Evolutionary conservation across 257 asterid genomes (phyloP).

Genomic region (Eucommia ulmoides): DNA sequence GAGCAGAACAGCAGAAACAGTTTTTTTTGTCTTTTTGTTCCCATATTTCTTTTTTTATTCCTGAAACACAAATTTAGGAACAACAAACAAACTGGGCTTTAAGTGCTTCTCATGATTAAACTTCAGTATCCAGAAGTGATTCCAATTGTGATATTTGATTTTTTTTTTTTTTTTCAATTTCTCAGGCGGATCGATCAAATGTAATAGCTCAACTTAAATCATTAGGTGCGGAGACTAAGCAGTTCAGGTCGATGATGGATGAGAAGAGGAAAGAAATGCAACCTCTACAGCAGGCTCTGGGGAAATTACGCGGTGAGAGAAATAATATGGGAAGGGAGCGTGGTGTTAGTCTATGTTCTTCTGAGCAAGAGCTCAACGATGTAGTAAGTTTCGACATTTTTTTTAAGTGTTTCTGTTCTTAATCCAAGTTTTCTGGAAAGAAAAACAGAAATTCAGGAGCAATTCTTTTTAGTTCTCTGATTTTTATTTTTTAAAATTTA

Average conservation of each 20-base stretch:
- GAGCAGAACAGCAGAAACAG: too few relatives aligned
- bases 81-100: too few relatives aligned
- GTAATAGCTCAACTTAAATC: constrained; percentile 40
- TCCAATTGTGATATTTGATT: neutral
- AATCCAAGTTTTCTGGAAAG: too few relatives aligned
- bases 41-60: too few relatives aligned
- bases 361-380: constrained; percentile 65
- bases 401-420: too few relatives aligned
- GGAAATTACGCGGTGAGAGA: constrained; percentile 50
- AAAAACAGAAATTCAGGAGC: too few relatives aligned
- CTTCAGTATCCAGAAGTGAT: neutral
- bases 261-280: constrained; percentile 74
- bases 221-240: constrained; percentile 54
- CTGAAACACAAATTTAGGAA: too few relatives aligned
- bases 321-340: constrained; percentile 40
- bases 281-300: constrained; percentile 71
- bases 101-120: too few relatives aligned
- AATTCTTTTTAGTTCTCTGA: too few relatives aligned
- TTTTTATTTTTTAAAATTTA: too few relatives aligned
- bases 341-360: constrained; percentile 48
- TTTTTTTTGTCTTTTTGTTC: too few relatives aligned
- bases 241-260: constrained; percentile 46
- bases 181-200: constrained; percentile 57
- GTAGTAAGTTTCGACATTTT: constrained; percentile 50
- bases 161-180: neutral